Conservation (phyloP, 2,329 filamentous ascomycete species). For the Diaporthe citri region DNA sequence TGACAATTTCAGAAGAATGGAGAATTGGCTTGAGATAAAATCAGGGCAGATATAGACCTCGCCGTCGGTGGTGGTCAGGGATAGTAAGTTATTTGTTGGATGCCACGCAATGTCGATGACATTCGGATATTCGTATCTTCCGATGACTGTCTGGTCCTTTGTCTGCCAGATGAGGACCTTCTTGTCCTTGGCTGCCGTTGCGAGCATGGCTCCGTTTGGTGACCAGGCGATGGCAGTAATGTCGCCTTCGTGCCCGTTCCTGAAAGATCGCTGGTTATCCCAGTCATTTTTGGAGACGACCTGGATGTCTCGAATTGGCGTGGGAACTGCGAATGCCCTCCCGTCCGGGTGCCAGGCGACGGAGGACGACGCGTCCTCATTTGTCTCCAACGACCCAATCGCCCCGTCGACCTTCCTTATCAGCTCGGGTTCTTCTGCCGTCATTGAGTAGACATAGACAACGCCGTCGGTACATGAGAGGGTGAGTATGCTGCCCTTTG, state of each 20-base stretch:
- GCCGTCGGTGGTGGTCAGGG: constrained; percentile 92
- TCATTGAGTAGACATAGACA: constrained; percentile 90
- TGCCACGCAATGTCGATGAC: constrained; percentile 93
- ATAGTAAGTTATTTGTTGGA: constrained; percentile 86
- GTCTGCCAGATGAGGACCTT: constrained; percentile 89
- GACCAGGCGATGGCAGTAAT: constrained; percentile 94
- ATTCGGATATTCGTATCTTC: constrained; percentile 83
- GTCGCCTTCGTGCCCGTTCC: constrained; percentile 83
- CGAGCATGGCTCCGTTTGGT: constrained; percentile 90
- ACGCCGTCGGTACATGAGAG: constrained; percentile 91
- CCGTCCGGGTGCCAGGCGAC: constrained; percentile 96
- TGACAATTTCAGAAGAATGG: constrained; percentile 67
- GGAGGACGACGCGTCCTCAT: constrained; percentile 80
- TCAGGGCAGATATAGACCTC: constrained; percentile 92
- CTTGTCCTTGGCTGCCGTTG: constrained; percentile 75
- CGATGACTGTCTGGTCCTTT: constrained; percentile 84
- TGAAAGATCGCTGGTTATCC: constrained; percentile 85
- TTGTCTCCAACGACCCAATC: constrained; percentile 82
- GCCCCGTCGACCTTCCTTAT: constrained; percentile 85
- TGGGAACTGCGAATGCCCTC: constrained; percentile 87
- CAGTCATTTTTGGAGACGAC: constrained; percentile 91
- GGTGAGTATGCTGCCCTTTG: constrained; percentile 79
- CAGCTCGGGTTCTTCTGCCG: constrained; percentile 82
- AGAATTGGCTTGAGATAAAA: constrained; percentile 71
- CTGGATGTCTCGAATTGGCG: constrained; percentile 84